Conservation (phyloP, 139 green algal species). For the Micractinium sp. region DNA sequence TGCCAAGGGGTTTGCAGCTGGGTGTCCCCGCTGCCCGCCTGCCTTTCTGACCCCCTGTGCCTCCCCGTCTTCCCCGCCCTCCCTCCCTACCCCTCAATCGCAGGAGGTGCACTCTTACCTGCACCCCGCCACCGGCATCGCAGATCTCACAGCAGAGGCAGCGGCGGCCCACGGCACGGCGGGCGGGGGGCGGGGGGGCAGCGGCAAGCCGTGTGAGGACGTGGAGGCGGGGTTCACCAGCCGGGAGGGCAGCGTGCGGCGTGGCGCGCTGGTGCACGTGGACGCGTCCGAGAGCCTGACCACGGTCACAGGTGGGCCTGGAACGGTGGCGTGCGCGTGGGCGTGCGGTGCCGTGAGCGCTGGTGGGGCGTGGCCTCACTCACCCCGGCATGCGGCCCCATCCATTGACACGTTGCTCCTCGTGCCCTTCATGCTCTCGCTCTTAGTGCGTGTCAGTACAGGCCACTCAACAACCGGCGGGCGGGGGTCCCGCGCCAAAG, state of each 20-base stretch:
- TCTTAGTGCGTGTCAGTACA: background rate
- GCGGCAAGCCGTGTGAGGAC: background rate
- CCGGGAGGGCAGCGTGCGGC: background rate
- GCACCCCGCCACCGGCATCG: background rate
- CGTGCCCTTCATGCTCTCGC: background rate
- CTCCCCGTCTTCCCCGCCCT: background rate
- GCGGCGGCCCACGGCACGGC: background rate
- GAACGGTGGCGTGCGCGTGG: background rate
- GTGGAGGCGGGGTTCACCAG: background rate
- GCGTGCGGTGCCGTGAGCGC: too few relatives aligned
- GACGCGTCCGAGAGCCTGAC: constrained; percentile 1
- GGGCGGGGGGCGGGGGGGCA: background rate
- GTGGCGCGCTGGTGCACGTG: background rate
- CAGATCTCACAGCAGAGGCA: background rate
- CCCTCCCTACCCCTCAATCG: too few relatives aligned
- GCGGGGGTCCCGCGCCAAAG: too few relatives aligned
- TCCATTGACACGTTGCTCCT: too few relatives aligned
- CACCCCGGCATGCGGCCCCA: background rate
- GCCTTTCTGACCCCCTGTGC: too few relatives aligned
- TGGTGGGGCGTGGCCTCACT: background rate
- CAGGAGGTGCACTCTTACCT: constrained; percentile 31
- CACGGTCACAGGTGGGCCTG: background rate
- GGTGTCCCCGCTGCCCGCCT: background rate
- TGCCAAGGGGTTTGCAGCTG: background rate
- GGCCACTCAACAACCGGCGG: background rate